These are phyloP conservation scores for Xerocomus brunneocitrinus DNA, from an alignment of 768 basidiomycete species.

Conservation along the genomic window DNA sequence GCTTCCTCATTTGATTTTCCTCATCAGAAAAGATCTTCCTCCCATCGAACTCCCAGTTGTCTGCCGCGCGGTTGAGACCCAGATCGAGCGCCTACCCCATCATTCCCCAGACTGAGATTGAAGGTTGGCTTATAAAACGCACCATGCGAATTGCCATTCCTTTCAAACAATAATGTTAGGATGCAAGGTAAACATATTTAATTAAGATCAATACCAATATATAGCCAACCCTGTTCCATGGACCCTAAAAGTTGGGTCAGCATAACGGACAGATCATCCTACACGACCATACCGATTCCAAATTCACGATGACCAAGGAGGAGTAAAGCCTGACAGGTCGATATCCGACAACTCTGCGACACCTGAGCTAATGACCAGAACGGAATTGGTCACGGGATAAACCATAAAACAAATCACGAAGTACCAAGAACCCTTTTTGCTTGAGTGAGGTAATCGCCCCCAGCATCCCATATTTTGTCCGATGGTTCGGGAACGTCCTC, in stretches of 20 bases:
- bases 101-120: slow-evolving; percentile 1
- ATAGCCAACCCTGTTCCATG: slow-evolving; percentile 86
- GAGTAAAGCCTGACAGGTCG: slow-evolving; percentile 77
- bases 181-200: neutral
- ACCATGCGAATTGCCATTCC: slow-evolving; percentile 79
- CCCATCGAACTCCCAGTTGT: slow-evolving; percentile 65
- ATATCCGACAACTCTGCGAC: slow-evolving; percentile 62
- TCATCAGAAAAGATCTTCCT: slow-evolving; percentile 55
- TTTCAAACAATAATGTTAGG: slow-evolving; percentile 14
- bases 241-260: slow-evolving; percentile 34
- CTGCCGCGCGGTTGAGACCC: slow-evolving; percentile 74
- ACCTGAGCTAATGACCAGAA: slow-evolving; percentile 44
- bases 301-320: slow-evolving; percentile 81
- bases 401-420: slow-evolving; percentile 12
- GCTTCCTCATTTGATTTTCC: slow-evolving; percentile 67
- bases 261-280: neutral
- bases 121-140: slow-evolving; percentile 8
- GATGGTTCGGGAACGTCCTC: slow-evolving; percentile 40
- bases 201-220: slow-evolving; percentile 46
- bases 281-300: slow-evolving; percentile 56
- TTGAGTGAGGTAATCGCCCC: slow-evolving; percentile 56
- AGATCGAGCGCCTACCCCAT: slow-evolving; percentile 64
- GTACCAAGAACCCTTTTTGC: slow-evolving; percentile 64
- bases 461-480: slow-evolving; percentile 69
- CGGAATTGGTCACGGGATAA: neutral